Evolutionary conservation across 345 rosid species (phyloP), one percentile per base, ranked within the genome.

Genomic region (Aquilaria yunnanensis): DNA sequence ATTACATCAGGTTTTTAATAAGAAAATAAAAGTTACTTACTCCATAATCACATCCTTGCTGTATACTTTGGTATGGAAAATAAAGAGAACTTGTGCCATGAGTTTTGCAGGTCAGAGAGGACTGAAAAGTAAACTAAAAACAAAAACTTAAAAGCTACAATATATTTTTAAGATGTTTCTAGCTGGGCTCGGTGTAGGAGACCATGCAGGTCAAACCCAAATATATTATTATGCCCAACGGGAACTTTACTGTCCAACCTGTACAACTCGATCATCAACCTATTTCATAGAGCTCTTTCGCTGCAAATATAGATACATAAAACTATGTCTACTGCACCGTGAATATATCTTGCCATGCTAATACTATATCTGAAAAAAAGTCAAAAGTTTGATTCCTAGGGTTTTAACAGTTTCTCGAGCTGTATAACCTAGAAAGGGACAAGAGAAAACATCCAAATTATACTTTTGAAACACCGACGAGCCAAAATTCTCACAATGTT

Each of bases 181-280:
- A 88, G 97, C 96, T 90, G 90, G 51, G 89, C 79, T 81, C 97
- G 85, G 57, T 90, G 92, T 46, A 94, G 91, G 70, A 94, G 92
- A 71, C 90, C 90, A 74, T 90, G 92, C 73, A 94, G 80, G 78
- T 94, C 99, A 85, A 88, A 94, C 57, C 99, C 95, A 74, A 97
- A 94, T 81, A 90, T 78, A 70, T 94, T 23, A 23, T 23, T 94
- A 78, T 94, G 99, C 33, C 99, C 97, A 58, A 90, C 86, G 60
- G 90, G 90, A 83, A 94, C 82, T 80, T 94, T 97, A 34, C 87
- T 88, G 64, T 94, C 99, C 83, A 94, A 64, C 74, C 86, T 86
- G 83, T 82, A 67, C 66, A 94, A 80, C 69, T 85, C 90, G 68
- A 83, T 77, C 96, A 94, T 85, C 77, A 94, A 67, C 59, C 99